phyloP scores from a whole-genome alignment of 192 early-diverging fungal genomes.

The Umbelopsis sp. region DNA sequence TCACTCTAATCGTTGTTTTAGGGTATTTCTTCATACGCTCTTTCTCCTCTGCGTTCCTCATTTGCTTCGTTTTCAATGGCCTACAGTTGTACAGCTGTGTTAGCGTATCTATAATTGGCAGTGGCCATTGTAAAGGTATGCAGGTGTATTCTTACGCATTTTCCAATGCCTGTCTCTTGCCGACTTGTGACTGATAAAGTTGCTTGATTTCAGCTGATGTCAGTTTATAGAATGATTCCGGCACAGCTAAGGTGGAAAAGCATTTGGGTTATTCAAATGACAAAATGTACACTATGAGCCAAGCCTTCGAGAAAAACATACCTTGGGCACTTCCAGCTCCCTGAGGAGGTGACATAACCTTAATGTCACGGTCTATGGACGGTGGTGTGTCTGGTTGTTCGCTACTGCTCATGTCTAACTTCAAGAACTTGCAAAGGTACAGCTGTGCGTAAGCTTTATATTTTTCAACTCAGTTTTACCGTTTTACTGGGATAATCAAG shows the following conservation, averaged over 20 bases:
- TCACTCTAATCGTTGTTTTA: constrained; percentile 78
- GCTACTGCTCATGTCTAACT: not conserved
- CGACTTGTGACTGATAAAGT: constrained; percentile 62
- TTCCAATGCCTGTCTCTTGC: constrained; percentile 56
- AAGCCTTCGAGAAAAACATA: not conserved
- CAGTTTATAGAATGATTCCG: constrained; percentile 87
- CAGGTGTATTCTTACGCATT: constrained; percentile 43
- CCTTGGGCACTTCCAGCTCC: constrained; percentile 1
- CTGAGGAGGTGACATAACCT: constrained; percentile 13
- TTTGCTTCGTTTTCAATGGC: constrained; percentile 77
- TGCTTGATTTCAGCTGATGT: constrained; percentile 69
- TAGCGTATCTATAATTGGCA: not conserved
- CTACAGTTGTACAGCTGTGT: not conserved
- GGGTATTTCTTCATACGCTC: constrained; percentile 68
- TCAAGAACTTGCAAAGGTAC: not conserved
- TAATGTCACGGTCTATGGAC: constrained; percentile 12
- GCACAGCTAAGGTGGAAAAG: constrained; percentile 66
- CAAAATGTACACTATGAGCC: not conserved
- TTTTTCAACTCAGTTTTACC: not conserved
- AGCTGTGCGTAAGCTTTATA: not conserved
- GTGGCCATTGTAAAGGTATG: not conserved
- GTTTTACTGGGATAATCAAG: not conserved
- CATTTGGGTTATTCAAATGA: not conserved
- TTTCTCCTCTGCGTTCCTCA: constrained; percentile 74
- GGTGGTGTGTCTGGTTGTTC: not conserved